These are phyloP conservation scores for Endoconidiophora laricicola DNA, from an alignment of 2,329 filamentous ascomycete species.

Conservation along the genomic window DNA sequence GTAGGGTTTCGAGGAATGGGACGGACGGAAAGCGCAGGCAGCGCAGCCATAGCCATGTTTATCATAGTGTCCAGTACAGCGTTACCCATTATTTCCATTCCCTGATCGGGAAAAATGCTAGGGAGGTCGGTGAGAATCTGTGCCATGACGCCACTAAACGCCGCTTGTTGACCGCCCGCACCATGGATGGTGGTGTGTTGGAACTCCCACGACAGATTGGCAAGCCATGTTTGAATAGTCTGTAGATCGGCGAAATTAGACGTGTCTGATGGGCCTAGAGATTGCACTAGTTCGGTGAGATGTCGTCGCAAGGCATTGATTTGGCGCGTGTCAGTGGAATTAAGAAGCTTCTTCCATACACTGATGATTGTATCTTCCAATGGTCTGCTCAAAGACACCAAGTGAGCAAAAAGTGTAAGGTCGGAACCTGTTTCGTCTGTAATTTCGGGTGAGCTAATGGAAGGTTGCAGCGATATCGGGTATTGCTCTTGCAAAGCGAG, in stretches of 20 bases:
- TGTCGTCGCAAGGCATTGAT: conserved; percentile 37
- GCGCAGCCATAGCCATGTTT: conserved; percentile 43
- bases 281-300: conserved; percentile 7
- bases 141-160: conserved; percentile 11
- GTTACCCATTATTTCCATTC: conserved; percentile 58
- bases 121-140: conserved; percentile 44
- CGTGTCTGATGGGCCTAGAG: conserved; percentile 20
- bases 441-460: conserved; percentile 30
- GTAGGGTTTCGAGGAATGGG: conserved; percentile 40
- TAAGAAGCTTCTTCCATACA: conserved; percentile 42
- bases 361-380: conserved; percentile 35
- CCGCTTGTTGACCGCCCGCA: conserved; percentile 6
- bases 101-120: conserved; percentile 52
- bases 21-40: conserved; percentile 38
- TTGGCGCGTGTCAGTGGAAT: conserved; percentile 43
- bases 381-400: conserved; percentile 41
- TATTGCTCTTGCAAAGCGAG: conserved; percentile 56
- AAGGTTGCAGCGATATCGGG: conserved; percentile 53
- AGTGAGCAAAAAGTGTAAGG: conserved; percentile 26
- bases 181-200: conserved; percentile 9
- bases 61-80: conserved; percentile 53
- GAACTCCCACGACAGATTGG: conserved; percentile 42
- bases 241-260: conserved; percentile 28
- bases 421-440: conserved; percentile 10
- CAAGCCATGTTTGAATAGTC: conserved; percentile 46